Evolutionary conservation across 805 yeast species (phyloP), one percentile per base, ranked within the genome.

Genomic region (Henningerozyma blattae): DNA sequence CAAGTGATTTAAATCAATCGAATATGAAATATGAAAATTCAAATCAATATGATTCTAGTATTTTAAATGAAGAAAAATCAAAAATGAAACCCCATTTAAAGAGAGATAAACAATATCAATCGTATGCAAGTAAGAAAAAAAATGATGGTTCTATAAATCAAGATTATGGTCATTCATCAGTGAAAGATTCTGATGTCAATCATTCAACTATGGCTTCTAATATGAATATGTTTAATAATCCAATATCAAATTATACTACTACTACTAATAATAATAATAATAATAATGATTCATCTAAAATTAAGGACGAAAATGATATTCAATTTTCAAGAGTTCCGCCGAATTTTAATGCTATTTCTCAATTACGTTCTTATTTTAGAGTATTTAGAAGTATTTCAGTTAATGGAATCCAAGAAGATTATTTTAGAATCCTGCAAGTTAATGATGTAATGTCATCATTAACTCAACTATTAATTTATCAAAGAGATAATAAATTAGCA

Each of bases 381-480:
- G 75, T 77, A 1, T 65, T 65, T 40, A 60, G 64, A 30, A 59
- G 60, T 27, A 56, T 75, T 35, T 61, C 75, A 4, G 66, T 67
- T 34, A 69, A 70, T 41, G 94, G 94, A 0, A 54, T 80, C 4
- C 75, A 73, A 35, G 75, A 70, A 33, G 67, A 68, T 27, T 75
- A 82, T 5, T 69, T 82, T 72, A 61, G 89, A 38, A 65, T 77
- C 16, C 56, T 84, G 58, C 89, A 82, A 52, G 72, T 81, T 4
- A 70, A 85, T 28, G 91, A 83, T 53, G 77, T 78, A 8, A 79
- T 85, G 84, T 66, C 85, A 0, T 72, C 73, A 40, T 63, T 84
- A 41, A 68, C 70, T 35, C 75, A 80, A 5, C 58, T 85, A 35
- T 75, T 82, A 74, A 60, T 65, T 9, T 72, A 65, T 43, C 68